Conservation (phyloP, 169 alveolate genomes). For the Eimeria mitis region DNA sequence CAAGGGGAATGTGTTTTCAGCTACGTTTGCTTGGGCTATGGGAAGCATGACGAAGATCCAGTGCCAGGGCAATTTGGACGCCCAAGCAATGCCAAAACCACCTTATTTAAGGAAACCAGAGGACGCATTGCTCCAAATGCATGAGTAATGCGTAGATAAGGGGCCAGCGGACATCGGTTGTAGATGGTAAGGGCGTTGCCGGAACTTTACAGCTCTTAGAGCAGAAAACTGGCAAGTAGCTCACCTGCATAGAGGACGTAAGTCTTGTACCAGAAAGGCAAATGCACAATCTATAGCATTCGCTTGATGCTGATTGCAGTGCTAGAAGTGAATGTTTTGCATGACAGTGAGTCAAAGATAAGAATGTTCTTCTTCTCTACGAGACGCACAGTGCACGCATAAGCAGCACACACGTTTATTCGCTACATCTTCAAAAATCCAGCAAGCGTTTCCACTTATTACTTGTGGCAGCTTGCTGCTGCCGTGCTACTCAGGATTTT, state of each 20-base stretch:
- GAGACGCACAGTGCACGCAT: not conserved
- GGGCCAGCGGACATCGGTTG: not conserved
- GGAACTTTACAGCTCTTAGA: not conserved
- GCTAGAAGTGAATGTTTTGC: not conserved
- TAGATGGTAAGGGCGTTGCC: slow-evolving; percentile 2
- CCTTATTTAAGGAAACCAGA: not conserved
- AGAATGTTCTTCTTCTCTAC: not conserved
- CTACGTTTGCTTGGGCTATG: not conserved
- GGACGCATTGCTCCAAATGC: not conserved
- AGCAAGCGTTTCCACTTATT: not conserved
- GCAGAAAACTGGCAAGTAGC: not conserved
- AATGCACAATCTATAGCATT: not conserved
- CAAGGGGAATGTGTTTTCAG: not conserved
- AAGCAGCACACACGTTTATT: not conserved
- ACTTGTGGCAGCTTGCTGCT: slow-evolving; percentile 29
- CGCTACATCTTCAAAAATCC: not conserved
- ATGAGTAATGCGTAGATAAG: not conserved
- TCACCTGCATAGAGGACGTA: not conserved
- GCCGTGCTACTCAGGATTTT: slow-evolving; percentile 25
- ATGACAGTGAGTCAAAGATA: slow-evolving; percentile 14
- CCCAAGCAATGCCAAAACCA: not conserved
- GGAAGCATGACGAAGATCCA: not conserved
- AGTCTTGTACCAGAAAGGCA: not conserved
- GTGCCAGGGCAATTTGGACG: not conserved
- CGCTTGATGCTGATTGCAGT: not conserved